Percentiles rank a stretch among this genome's conserved stretches.
Evolutionary conservation across 441 rosid species (phyloP).

Genomic region (Breynia disticha): DNA sequence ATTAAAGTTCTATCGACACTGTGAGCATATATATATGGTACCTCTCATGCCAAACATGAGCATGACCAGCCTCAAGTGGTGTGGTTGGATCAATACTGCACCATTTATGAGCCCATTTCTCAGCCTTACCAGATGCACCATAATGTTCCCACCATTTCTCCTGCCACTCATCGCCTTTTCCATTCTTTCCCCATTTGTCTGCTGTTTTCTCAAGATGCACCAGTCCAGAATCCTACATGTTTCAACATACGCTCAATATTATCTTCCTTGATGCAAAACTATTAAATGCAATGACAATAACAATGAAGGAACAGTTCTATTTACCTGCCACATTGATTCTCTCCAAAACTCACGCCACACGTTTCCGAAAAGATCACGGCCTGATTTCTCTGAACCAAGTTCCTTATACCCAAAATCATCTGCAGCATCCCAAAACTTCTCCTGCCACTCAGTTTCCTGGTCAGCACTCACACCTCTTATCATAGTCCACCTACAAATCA

Average conservation of each 20-base stretch:
- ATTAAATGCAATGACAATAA: background rate
- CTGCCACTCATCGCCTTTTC: conserved; percentile 79
- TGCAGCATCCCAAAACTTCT: conserved; percentile 94
- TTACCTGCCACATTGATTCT: conserved; percentile 86
- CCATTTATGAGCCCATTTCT: conserved; percentile 98
- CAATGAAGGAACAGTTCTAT: conserved; percentile 9
- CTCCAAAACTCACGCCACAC: conserved; percentile 91
- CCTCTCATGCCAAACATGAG: conserved; percentile 99
- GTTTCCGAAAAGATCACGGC: conserved; percentile 74
- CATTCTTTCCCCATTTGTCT: conserved; percentile 94
- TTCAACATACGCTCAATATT: background rate
- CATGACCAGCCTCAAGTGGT: conserved; percentile 75
- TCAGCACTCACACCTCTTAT: conserved; percentile 71
- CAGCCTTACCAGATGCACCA: conserved; percentile 70
- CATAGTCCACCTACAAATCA: conserved; percentile 90
- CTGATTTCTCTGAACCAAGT: conserved; percentile 92
- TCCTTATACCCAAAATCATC: conserved; percentile 85
- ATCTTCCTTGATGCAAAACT: background rate
- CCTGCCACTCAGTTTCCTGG: conserved; percentile 84
- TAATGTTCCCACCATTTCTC: conserved; percentile 96
- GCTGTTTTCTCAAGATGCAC: conserved; percentile 82
- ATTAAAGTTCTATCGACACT: too few relatives aligned
- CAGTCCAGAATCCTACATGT: conserved; percentile 52
- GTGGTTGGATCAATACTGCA: conserved; percentile 83
- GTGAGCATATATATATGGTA: conserved; percentile 20